phyloP scores from a whole-genome alignment of 1,139 yeast genomes.

The Yamadazyma mexicana region DNA sequence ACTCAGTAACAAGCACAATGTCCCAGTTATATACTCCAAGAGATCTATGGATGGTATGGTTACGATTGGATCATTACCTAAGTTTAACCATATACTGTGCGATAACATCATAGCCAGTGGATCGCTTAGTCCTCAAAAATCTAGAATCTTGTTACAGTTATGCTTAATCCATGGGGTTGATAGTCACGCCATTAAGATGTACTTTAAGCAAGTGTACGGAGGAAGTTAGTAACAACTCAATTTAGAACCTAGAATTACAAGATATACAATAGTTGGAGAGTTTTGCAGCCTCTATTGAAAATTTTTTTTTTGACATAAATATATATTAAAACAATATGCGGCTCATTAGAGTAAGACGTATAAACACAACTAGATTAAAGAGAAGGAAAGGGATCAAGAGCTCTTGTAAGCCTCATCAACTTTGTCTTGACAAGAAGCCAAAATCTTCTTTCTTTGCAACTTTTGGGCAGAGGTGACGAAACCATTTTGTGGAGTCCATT shows the following conservation, averaged over 20 bases:
- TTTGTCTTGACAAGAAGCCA: slow-evolving; percentile 57
- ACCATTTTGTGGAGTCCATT: slow-evolving; percentile 98
- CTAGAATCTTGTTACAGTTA: slow-evolving; percentile 59
- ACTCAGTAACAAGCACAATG: slow-evolving; percentile 29
- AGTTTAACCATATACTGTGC: slow-evolving; percentile 17
- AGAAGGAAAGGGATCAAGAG: not conserved
- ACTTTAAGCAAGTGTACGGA: slow-evolving; percentile 45
- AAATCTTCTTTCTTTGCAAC: slow-evolving; percentile 89
- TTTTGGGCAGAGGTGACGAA: slow-evolving; percentile 94
- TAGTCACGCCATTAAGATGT: slow-evolving; percentile 40
- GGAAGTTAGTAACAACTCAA: too few species aligned
- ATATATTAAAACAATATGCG: slow-evolving; percentile 10
- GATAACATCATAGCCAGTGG: slow-evolving; percentile 56
- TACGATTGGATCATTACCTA: slow-evolving; percentile 40
- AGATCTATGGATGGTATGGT: slow-evolving; percentile 63
- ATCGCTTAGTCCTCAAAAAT: slow-evolving; percentile 66
- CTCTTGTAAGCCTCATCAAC: slow-evolving; percentile 56
- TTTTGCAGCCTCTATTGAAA: too few species aligned
- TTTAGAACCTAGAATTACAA: too few species aligned
- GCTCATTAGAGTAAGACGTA: slow-evolving; percentile 1
- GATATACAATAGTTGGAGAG: too few species aligned
- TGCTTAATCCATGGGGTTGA: slow-evolving; percentile 49
- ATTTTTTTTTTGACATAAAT: slow-evolving; percentile 5
- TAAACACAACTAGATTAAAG: not conserved
- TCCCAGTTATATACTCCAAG: slow-evolving; percentile 64